Evolutionary conservation across 139 green algal species (phyloP).

Genomic region (Helicosporidium sp.): DNA sequence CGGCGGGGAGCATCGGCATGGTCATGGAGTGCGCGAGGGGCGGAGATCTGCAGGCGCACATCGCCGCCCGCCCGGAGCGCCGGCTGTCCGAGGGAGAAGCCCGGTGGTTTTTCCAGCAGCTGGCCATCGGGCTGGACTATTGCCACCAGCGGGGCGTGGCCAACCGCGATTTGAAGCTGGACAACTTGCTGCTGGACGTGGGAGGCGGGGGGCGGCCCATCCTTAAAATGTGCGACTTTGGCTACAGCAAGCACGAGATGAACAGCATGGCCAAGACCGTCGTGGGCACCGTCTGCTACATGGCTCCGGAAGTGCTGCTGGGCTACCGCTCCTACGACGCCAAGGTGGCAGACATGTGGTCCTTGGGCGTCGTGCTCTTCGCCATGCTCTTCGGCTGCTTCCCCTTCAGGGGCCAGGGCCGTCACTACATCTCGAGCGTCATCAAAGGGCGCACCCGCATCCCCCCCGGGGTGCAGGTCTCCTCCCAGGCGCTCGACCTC

Average conservation of each 20-base stretch:
- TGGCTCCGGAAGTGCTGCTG: constrained; percentile 49
- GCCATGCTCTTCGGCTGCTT: constrained; percentile 61
- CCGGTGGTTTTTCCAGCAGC: constrained; percentile 41
- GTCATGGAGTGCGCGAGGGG: constrained; percentile 22
- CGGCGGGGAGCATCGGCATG: constrained; percentile 22
- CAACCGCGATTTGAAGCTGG: constrained; percentile 41
- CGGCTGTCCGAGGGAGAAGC: constrained; percentile 21
- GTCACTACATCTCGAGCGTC: constrained; percentile 11
- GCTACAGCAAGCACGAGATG: constrained; percentile 42
- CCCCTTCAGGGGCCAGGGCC: constrained; percentile 47
- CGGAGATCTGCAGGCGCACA: constrained; percentile 12
- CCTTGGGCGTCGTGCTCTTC: constrained; percentile 56
- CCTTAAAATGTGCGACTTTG: constrained; percentile 52
- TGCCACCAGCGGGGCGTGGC: constrained; percentile 38
- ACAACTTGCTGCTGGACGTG: constrained; percentile 36
- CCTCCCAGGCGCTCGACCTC: background rate
- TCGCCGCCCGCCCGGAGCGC: constrained; percentile 6
- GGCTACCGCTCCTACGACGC: constrained; percentile 29
- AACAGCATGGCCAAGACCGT: constrained; percentile 25
- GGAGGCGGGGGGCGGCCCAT: constrained; percentile 11
- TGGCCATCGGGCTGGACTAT: constrained; percentile 36
- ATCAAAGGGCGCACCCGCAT: constrained; percentile 25
- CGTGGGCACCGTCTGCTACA: constrained; percentile 55
- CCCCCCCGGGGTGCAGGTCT: constrained; percentile 28
- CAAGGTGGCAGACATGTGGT: constrained; percentile 54